Evolutionary conservation across 176 grass and related monocot species (phyloP), one percentile per base, ranked within the genome.

Genomic region (Eleusine coracana): DNA sequence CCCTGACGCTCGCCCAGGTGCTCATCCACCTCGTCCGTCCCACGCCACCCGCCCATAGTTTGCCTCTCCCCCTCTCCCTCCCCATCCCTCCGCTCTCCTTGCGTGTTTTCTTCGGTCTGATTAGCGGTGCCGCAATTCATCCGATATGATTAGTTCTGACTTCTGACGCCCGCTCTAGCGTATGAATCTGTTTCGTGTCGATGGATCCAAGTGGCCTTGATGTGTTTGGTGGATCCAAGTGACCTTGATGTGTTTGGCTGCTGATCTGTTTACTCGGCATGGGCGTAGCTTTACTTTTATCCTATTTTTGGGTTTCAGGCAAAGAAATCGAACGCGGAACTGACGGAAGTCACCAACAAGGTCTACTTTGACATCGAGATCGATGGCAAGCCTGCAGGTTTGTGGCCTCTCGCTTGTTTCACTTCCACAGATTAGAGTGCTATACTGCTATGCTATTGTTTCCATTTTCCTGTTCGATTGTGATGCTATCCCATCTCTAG

Each of bases 361-460:
- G 93, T 99, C 48, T 99, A 84, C 83, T 99, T 99, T 45, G 97
- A 99, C 44, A 51, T 99, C 61, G 91, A 96, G 89, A 96, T 99
- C 48, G 89, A 87, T 1, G 91, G 91, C 51, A 96, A 99, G 90
- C 87, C 89, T 58, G 89, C 97, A 90, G 97, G 97, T 99, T 83
- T 72, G 86, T 66, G 27, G 16, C 10, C 6, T 5, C 9, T 44
- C 70, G 17, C 3, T 45, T 9, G 3, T 21, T 62, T 28, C 51
- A 14, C n/a, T 66, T 67, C 71, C n/a, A n/a, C 68, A 75, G 46
- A 81, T 77, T 64, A 60, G 37, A 23, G 3, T 0, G 23, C 21
- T 28, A 3, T 74, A 23, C 18, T 0, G 23, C 21, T 28, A 3
- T 74, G 37, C 18, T 12, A 3, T 50, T 50, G 48, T 50, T 50